Percentiles rank a stretch among this genome's conserved stretches.
These are phyloP conservation scores for Bjerkandera adusta DNA, from an alignment of 1,284 basidiomycete genomes.

Conservation along the genomic window DNA sequence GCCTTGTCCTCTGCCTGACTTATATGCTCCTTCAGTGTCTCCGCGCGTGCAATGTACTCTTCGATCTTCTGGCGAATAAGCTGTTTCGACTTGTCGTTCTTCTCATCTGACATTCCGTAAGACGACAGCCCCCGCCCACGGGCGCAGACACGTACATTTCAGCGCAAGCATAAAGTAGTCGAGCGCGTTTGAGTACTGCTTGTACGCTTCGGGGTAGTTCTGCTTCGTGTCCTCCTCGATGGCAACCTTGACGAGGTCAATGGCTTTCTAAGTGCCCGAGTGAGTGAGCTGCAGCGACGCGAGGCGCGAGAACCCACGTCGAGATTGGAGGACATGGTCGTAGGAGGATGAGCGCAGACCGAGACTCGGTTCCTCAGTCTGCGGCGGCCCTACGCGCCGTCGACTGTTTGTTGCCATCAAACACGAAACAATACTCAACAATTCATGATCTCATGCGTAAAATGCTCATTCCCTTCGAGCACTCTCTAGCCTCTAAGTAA, in stretches of 20 bases:
- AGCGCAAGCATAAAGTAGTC: constrained; percentile 97
- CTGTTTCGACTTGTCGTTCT: constrained; percentile 90
- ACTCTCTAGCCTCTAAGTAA: too few relatives aligned
- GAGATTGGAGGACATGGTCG: constrained; percentile 33
- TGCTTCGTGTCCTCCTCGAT: constrained; percentile 95
- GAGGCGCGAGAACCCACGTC: constrained; percentile 29
- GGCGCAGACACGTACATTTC: constrained; percentile 53
- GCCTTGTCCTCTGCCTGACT: constrained; percentile 65
- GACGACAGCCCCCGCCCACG: not conserved
- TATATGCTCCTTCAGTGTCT: constrained; percentile 88
- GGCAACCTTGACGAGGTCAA: constrained; percentile 92
- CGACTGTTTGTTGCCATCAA: not conserved
- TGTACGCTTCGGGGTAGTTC: constrained; percentile 94
- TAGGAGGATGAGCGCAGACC: constrained; percentile 4
- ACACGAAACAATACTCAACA: not conserved
- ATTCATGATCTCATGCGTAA: too few relatives aligned
- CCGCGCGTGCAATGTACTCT: constrained; percentile 92
- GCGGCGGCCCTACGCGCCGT: constrained; percentile 2
- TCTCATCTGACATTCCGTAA: constrained; percentile 68
- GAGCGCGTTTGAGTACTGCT: constrained; percentile 90
- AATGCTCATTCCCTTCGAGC: too few relatives aligned
- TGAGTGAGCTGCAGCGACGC: not conserved
- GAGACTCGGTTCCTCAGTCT: not conserved
- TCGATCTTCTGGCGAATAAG: constrained; percentile 89
- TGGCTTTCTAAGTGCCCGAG: constrained; percentile 72